Evolutionary conservation across 441 rosid species (phyloP).

Genomic region (Aleurites moluccanus): DNA sequence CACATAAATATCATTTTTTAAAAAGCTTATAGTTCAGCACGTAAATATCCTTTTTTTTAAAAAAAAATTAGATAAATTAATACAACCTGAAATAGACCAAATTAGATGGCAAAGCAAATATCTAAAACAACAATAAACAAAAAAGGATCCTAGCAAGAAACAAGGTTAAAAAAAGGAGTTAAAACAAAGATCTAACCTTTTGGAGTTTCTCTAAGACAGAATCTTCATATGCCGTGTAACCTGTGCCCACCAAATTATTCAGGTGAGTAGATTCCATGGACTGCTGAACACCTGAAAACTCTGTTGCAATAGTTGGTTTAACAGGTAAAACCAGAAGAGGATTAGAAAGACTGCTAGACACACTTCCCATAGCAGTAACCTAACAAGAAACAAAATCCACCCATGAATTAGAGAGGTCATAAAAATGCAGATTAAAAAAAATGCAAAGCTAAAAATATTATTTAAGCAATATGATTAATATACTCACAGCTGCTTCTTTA

Average conservation of each 20-base stretch:
- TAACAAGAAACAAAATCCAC: constrained; percentile 27
- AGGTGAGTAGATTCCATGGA: constrained; percentile 44
- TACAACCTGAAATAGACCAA: not conserved
- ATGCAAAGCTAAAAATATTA: not conserved
- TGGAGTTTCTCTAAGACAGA: constrained; percentile 56
- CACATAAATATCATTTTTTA: too few relatives aligned
- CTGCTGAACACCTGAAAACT: constrained; percentile 35
- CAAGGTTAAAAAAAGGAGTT: not conserved
- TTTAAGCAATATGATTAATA: not conserved
- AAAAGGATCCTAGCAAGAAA: not conserved
- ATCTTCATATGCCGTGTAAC: constrained; percentile 71
- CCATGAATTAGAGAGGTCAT: not conserved
- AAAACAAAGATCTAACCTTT: constrained; percentile 46
- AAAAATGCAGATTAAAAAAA: too few relatives aligned
- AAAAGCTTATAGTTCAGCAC: too few relatives aligned
- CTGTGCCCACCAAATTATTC: constrained; percentile 62
- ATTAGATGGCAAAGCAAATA: not conserved
- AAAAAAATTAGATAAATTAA: not conserved
- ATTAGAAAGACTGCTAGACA: constrained; percentile 58
- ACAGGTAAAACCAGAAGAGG: constrained; percentile 79
- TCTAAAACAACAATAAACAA: not conserved
- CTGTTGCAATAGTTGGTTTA: constrained; percentile 45
- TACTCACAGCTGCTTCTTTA: constrained; percentile 72
- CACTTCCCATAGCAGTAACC: constrained; percentile 62
- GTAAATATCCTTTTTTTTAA: too few relatives aligned